These are phyloP conservation scores for Entamoeba moshkovskii DNA, from an alignment of 208 protist genomes.

Conservation along the genomic window DNA sequence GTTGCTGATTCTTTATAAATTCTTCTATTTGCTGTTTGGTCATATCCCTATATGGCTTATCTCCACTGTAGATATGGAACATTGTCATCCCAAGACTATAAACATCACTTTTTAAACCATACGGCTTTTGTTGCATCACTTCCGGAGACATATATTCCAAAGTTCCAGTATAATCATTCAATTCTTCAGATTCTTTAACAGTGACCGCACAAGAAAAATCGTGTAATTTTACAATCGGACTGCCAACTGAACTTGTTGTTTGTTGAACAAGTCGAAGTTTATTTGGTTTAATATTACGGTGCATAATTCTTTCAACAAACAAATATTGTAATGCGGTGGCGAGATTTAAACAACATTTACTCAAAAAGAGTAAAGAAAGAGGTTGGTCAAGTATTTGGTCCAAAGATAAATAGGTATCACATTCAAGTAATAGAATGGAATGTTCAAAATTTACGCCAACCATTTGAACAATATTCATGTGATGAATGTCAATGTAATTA, in stretches of 20 bases:
- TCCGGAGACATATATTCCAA: neutral
- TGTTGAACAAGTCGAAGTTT: neutral
- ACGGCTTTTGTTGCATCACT: neutral
- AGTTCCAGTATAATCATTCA: neutral
- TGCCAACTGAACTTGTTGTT: neutral
- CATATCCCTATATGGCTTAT: neutral
- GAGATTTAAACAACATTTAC: neutral
- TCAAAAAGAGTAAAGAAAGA: neutral
- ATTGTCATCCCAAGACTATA: neutral
- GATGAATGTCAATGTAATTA: neutral
- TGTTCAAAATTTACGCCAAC: neutral
- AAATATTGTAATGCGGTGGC: neutral
- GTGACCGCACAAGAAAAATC: neutral
- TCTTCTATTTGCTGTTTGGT: neutral
- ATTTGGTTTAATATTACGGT: neutral
- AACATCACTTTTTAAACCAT: neutral
- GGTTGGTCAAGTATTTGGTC: neutral
- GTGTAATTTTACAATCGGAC: neutral
- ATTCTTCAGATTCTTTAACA: neutral
- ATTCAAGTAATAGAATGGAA: neutral
- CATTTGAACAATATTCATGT: neutral
- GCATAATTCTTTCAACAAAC: neutral
- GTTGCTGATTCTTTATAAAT: neutral
- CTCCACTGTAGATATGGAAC: neutral
- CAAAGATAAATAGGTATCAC: neutral